Conservation (phyloP, 2,329 filamentous ascomycete species). For the Apiospora phragmitis region DNA sequence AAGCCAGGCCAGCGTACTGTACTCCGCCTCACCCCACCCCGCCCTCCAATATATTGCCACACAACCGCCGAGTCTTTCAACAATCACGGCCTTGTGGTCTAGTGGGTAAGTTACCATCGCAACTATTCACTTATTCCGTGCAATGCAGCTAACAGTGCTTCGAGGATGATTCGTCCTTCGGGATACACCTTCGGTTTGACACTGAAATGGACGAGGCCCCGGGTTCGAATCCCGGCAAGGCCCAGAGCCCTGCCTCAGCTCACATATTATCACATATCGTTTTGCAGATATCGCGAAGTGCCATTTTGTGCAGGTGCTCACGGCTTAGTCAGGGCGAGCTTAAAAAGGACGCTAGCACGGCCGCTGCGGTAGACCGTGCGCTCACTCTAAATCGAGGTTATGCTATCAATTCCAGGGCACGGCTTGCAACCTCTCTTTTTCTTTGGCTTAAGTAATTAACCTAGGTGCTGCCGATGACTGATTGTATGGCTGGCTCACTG, state of each 20-base stretch:
- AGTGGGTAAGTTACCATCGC: neutral
- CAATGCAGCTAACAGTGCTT: neutral
- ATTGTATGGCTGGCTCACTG: neutral
- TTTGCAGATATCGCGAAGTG: neutral
- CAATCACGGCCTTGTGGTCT: neutral
- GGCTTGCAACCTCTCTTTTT: neutral
- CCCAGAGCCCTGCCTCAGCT: neutral
- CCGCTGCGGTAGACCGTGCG: neutral
- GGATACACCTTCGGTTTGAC: neutral
- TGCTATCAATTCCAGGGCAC: neutral
- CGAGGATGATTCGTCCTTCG: neutral
- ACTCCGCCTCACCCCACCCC: no score
- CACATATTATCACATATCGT: neutral
- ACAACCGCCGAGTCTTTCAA: neutral
- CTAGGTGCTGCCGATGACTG: neutral
- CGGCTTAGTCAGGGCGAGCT: neutral
- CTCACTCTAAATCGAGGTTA: neutral
- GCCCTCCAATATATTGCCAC: neutral
- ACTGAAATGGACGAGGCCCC: neutral
- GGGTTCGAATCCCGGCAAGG: neutral
- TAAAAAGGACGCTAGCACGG: neutral
- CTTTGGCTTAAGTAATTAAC: neutral
- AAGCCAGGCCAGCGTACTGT: no score
- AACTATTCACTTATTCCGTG: neutral
- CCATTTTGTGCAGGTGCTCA: neutral